phyloP scores from a whole-genome alignment of 2,329 filamentous ascomycete genomes.

The Podosphaera fusca region DNA sequence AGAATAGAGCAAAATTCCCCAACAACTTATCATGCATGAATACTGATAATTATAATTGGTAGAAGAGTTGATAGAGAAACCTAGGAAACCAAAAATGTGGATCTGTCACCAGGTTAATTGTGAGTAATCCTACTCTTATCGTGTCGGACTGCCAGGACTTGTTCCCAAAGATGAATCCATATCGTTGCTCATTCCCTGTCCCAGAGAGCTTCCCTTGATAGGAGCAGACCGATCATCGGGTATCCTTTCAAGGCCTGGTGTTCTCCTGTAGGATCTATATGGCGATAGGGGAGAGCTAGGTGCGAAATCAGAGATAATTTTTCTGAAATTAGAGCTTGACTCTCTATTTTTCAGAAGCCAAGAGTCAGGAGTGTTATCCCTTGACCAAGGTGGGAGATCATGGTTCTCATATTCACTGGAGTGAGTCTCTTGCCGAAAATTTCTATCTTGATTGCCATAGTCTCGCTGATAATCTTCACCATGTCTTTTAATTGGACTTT shows the following conservation, averaged over 20 bases:
- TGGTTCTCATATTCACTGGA: conserved; percentile 26
- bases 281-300: conserved; percentile 10
- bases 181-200: conserved; percentile 11
- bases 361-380: conserved; percentile 8
- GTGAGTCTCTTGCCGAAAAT: neutral
- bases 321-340: conserved; percentile 2
- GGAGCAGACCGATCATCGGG: conserved; percentile 4
- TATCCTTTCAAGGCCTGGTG: conserved; percentile 10
- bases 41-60: no score
- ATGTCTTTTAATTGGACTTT: conserved; percentile 37
- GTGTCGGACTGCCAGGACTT: conserved; percentile 11
- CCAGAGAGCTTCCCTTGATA: conserved; percentile 11
- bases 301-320: conserved; percentile 4
- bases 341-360: conserved; percentile 9
- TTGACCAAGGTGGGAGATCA: conserved; percentile 4
- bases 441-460: neutral
- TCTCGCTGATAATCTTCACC: conserved; percentile 26
- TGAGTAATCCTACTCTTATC: no score
- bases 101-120: no score
- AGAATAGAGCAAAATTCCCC: no score
- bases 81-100: no score
- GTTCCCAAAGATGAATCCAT: conserved; percentile 14
- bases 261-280: conserved; percentile 9
- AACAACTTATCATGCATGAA: no score
- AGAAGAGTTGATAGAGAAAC: no score